Percentiles rank a stretch among this genome's conserved stretches.
phyloP scores from a whole-genome alignment of 73 alveolate genomes.

The Blepharisma stoltei region DNA sequence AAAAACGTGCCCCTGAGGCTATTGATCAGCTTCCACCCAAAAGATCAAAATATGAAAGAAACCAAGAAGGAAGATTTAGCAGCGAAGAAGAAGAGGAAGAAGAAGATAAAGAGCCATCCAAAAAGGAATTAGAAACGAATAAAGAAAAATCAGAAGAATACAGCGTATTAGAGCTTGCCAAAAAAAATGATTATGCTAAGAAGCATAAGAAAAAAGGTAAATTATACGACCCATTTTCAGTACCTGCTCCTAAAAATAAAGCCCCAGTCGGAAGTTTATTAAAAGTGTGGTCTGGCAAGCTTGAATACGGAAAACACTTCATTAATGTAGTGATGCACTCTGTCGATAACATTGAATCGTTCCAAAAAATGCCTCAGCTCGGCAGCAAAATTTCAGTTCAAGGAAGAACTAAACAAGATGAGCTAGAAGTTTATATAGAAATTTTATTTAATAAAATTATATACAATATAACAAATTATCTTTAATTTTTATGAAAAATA shows the following conservation, averaged over 20 bases:
- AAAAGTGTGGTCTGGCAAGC: conserved; percentile 18
- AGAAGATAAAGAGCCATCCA: background rate
- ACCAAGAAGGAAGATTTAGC: conserved; percentile 27
- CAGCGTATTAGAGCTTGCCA: conserved; percentile 10
- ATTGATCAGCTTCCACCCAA: conserved; percentile 18
- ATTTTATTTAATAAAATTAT: no score
- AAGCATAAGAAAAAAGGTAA: conserved; percentile 9
- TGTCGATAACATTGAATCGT: conserved; percentile 3
- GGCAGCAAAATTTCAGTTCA: background rate
- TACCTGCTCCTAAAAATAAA: conserved; percentile 13
- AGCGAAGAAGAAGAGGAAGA: conserved; percentile 17
- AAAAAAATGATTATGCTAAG: background rate
- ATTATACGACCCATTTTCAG: conserved; percentile 15
- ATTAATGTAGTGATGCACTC: background rate
- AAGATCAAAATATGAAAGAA: background rate
- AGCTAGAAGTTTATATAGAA: conserved; percentile 22
- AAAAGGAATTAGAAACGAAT: no score
- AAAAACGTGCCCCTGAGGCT: no score
- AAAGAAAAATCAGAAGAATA: background rate
- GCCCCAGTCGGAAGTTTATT: background rate
- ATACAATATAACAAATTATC: no score
- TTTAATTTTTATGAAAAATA: no score
- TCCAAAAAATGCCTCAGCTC: conserved; percentile 12
- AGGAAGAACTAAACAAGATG: conserved; percentile 15
- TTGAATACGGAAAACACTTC: conserved; percentile 17